Conservation (phyloP, 805 yeast genomes). For the Kluyveromyces aestuarii region DNA sequence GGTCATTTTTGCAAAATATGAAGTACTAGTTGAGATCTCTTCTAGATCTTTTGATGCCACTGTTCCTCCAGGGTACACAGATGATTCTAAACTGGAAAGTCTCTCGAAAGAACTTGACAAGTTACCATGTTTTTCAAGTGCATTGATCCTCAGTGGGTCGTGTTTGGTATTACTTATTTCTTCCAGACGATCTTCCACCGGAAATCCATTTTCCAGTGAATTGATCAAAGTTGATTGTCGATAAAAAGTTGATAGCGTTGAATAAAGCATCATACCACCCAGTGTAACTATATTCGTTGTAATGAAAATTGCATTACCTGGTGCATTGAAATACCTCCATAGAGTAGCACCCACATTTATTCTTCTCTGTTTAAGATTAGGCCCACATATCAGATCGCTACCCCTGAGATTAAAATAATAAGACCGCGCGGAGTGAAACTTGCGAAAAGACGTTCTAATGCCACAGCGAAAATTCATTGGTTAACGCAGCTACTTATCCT, state of each 20-base stretch:
- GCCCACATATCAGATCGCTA: background rate
- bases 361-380: background rate
- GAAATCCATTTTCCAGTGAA: conserved; percentile 1
- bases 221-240: conserved; percentile 6
- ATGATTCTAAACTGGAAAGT: background rate
- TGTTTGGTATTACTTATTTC: background rate
- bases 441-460: background rate
- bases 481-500: background rate
- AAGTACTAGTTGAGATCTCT: conserved; percentile 8
- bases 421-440: background rate
- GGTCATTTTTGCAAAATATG: conserved; percentile 18
- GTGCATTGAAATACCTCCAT: conserved; percentile 33
- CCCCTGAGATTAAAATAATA: background rate
- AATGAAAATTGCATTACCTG: conserved; percentile 31
- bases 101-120: background rate
- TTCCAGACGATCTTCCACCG: background rate
- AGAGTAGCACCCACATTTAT: conserved; percentile 10
- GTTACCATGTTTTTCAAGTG: background rate
- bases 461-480: background rate
- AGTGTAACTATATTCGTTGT: conserved; percentile 30
- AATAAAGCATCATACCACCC: conserved; percentile 27
- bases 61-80: background rate
- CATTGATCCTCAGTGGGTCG: background rate
- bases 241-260: conserved; percentile 19
- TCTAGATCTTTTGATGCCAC: conserved; percentile 2